Evolutionary conservation across 768 basidiomycete genomes (phyloP), one percentile per base, ranked within the genome.

Genomic region (Dendrothele bispora): DNA sequence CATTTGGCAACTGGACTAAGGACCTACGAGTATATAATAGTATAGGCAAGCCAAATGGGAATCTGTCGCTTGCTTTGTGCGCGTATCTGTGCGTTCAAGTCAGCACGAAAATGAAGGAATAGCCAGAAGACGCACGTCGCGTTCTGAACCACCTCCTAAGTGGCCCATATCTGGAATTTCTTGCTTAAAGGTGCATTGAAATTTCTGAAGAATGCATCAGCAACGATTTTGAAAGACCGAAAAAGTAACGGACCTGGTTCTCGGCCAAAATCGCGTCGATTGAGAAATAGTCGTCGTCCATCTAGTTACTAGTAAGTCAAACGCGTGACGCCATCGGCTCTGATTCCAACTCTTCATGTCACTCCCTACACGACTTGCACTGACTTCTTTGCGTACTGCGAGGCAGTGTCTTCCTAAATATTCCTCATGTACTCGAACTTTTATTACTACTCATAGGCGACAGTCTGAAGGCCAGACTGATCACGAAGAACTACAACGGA

Each of bases 271-370:
- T 95, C 5, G 90, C 80, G 49, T 94, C 90, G 45, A 95, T 80
- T 0, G 90, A 93, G 65, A 89, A 95, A 65, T 98, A 98, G 63
- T 95, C 91, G 59, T 86, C 75, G 50, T 95, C 90, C 92, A 94
- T 95, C 54, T 28, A 25, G 30, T 29, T 18, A 39, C 4, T 7
- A 12, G 48, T 41, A 40, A 49, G 29, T 15, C 45, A 22, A 21
- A 40, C 7, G 25, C 14, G 17, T 7, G 24, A 7, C 11, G 29
- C 43, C 29, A 35, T 21, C 17, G 8, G 30, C 17, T 15, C 11
- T 8, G 32, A 21, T 5, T 43, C n/a, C 20, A 35, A 37, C 44
- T 37, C 25, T 14, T 35, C 20, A 5, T 39, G 7, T 36, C 44
- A 43, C 12, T 20, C 38, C 20, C 38, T 10, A 12, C 38, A 12